A percentile compares a stretch with the other conserved stretches of the same genome.
These are phyloP conservation scores for Stagonosporopsis rhizophila DNA, from an alignment of 2,329 filamentous ascomycete species.

Conservation along the genomic window DNA sequence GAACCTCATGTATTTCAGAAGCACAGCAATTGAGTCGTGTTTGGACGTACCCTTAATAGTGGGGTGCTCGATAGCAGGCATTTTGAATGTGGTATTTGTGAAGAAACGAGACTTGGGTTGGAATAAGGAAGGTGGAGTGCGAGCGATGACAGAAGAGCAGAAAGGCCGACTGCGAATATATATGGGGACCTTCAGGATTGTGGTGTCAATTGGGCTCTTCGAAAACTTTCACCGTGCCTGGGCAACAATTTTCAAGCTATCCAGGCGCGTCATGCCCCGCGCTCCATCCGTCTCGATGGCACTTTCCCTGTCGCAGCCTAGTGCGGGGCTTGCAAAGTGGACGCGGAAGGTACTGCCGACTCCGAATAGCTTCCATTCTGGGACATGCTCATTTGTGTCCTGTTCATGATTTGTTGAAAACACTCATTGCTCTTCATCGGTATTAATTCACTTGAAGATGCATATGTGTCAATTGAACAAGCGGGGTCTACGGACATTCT, in stretches of 20 bases:
- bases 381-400: neutral
- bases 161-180: slow-evolving; percentile 25
- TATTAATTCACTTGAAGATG: neutral
- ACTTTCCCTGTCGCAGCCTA: neutral
- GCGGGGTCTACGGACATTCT: neutral
- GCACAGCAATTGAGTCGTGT: neutral
- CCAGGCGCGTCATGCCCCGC: slow-evolving; percentile 33
- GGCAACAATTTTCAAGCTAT: slow-evolving; percentile 31
- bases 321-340: slow-evolving; percentile 2
- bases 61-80: slow-evolving; percentile 74
- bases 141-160: slow-evolving; percentile 16
- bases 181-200: slow-evolving; percentile 34
- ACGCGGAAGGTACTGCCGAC: slow-evolving; percentile 22
- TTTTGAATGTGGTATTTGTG: slow-evolving; percentile 51
- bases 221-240: slow-evolving; percentile 24
- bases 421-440: neutral
- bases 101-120: slow-evolving; percentile 7
- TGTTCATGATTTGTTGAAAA: neutral
- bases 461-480: neutral
- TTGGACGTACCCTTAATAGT: slow-evolving; percentile 72
- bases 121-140: slow-evolving; percentile 6
- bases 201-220: slow-evolving; percentile 31
- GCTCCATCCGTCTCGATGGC: slow-evolving; percentile 1
- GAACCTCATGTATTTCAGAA: neutral
- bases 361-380: slow-evolving; percentile 10